Evolutionary conservation across 805 yeast species (phyloP).

Genomic region (Suhomyces pyralidae): DNA sequence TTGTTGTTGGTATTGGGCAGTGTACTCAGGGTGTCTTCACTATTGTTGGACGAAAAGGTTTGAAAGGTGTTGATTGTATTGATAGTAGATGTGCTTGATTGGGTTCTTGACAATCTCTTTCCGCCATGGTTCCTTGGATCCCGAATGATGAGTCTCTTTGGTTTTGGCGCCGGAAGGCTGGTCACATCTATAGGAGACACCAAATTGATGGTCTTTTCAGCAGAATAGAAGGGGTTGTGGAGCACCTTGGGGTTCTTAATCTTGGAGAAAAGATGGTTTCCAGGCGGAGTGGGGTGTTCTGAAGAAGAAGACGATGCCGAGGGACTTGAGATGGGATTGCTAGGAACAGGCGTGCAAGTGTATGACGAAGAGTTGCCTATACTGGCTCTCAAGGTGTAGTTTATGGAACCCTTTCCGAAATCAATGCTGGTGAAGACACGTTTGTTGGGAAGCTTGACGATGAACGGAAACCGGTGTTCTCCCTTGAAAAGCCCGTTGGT

Average conservation of each 20-base stretch:
- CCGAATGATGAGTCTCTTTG: conserved; percentile 61
- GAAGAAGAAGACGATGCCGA: neutral
- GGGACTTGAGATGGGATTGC: neutral
- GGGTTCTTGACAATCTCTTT: conserved; percentile 31
- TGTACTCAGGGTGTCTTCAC: too few species aligned
- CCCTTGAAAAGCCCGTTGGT: conserved; percentile 65
- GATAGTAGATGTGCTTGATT: conserved; percentile 32
- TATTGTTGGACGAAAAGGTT: conserved; percentile 24
- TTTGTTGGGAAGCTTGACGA: conserved; percentile 73
- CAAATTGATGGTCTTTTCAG: conserved; percentile 55
- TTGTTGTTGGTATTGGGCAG: neutral
- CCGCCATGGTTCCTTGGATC: conserved; percentile 35
- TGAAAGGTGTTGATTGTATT: conserved; percentile 24
- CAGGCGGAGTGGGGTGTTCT: neutral
- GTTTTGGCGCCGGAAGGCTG: conserved; percentile 60
- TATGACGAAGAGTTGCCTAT: conserved; percentile 19
- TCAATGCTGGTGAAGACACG: conserved; percentile 71
- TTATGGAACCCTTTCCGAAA: conserved; percentile 83
- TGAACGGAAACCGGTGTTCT: conserved; percentile 84
- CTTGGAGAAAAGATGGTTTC: conserved; percentile 2
- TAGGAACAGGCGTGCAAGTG: conserved; percentile 1
- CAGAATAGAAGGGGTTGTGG: conserved; percentile 4
- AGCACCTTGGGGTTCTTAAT: conserved; percentile 2
- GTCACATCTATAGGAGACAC: conserved; percentile 75
- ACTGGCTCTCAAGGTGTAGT: conserved; percentile 59